Base-by-base conservation (phyloP, 1,284 basidiomycete species). In the Ceratobasidium sp. region DNA sequence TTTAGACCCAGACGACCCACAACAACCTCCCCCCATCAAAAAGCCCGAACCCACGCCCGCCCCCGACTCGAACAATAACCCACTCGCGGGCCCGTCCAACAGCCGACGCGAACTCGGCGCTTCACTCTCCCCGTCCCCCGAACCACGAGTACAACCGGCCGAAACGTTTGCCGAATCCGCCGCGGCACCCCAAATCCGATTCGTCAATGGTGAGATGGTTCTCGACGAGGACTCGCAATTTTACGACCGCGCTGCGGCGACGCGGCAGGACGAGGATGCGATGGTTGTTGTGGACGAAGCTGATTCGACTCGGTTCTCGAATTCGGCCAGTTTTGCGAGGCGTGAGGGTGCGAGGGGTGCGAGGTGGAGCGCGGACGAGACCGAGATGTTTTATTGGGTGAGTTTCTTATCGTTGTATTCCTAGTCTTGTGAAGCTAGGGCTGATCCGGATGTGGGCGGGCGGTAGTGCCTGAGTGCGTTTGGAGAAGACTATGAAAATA, bases 401-500 rank as follows among this genome's bases (percentile, higher is more conserved):
- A 69, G 82, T 79, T 20, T 27, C 23, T 52, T n/a, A 54, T 62
- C 27, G 23, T 4, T 52, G 8, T 55, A 48, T n/a, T 7, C 1
- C 5, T 62, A 16, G 69, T 80, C 46, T 48, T 30, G 27, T 30
- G 27, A 30, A 30, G 27, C 27, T 30, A 30, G 27, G 27, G 27
- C 27, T 30, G 2, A 30, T 30, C 27, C 27, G 27, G 41, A 64
- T 35, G n/a, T 57, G 5, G 27, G 12, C 10, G 7, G 41, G 33
- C 20, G 20, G 18, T 44, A 80, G 79, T 78, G 78, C 41, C 27
- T 79, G 35, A 70, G 78, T 52, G 83, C 84, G 78, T 86, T 83
- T 82, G 84, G 84, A n/a, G 85, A 84, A 10, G 85, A 85, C 64
- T 86, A 85, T 74, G 84, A 86, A 79, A 84, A 85, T 81, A 86